phyloP scores from a whole-genome alignment of 2,329 filamentous ascomycete species.

The Keithomyces neogunnii region DNA sequence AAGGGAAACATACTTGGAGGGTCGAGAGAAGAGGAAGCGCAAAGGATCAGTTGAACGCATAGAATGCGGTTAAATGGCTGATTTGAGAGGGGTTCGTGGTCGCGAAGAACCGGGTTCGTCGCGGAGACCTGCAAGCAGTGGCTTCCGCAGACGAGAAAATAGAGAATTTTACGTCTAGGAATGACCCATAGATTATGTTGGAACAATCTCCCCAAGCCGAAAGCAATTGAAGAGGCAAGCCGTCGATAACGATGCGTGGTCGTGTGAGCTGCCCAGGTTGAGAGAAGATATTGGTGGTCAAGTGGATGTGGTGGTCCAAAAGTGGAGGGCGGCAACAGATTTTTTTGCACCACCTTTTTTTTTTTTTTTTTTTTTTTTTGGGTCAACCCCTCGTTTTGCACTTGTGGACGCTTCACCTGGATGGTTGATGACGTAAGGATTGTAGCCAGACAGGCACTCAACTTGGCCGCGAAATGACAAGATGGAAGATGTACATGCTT shows the following conservation, averaged over 20 bases:
- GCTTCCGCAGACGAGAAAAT: neutral
- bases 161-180: neutral
- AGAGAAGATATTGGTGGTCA: neutral
- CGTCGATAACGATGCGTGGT: neutral
- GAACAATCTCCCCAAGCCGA: neutral
- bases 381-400: neutral
- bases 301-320: neutral
- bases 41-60: conserved; percentile 90
- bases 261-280: neutral
- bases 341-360: neutral
- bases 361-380: neutral
- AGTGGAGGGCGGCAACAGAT: neutral
- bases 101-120: neutral
- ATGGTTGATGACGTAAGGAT: conserved; percentile 1
- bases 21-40: conserved; percentile 80
- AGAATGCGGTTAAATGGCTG: conserved; percentile 35
- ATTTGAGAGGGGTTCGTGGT: neutral
- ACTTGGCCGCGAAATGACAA: no score
- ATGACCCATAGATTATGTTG: neutral
- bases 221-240: neutral
- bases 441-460: no score
- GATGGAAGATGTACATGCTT: no score
- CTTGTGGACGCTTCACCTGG: neutral
- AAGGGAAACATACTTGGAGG: conserved; percentile 65
- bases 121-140: neutral